These are phyloP conservation scores for Vigna nakashimae DNA, from an alignment of 306 rosid genomes.

Conservation along the genomic window DNA sequence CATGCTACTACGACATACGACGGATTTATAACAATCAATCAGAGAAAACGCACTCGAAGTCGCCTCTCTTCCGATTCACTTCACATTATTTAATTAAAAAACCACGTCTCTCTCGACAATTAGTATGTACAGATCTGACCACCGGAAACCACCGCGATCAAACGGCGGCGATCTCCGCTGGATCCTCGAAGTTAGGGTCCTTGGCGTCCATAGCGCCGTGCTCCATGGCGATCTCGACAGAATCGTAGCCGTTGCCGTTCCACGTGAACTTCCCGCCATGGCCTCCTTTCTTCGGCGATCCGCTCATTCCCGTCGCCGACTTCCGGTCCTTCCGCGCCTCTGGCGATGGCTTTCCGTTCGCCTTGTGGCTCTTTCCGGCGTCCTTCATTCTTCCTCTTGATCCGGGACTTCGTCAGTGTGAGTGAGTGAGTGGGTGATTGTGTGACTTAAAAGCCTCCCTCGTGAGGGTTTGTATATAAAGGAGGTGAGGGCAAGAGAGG, in stretches of 20 bases:
- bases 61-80: neutral
- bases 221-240: constrained; percentile 55
- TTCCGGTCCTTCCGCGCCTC: constrained; percentile 73
- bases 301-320: constrained; percentile 81
- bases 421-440: neutral
- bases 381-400: constrained; percentile 57
- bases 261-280: constrained; percentile 95
- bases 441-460: neutral
- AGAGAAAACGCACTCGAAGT: neutral
- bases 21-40: neutral
- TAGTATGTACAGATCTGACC: constrained; percentile 22
- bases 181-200: constrained; percentile 91
- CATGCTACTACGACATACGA: neutral
- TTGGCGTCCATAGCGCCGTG: constrained; percentile 58
- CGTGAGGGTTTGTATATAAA: neutral
- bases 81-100: constrained; percentile 16
- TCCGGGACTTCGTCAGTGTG: neutral
- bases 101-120: neutral
- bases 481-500: constrained; percentile 38
- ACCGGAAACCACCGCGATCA: constrained; percentile 42
- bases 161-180: constrained; percentile 57
- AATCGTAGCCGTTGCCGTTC: constrained; percentile 67
- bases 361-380: constrained; percentile 61
- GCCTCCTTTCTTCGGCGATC: constrained; percentile 96
- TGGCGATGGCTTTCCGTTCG: constrained; percentile 51